A percentile compares a stretch with the other conserved stretches of the same genome.
Conservation (phyloP, 2,329 filamentous ascomycete genomes). For the Botryotinia narcissicola region DNA sequence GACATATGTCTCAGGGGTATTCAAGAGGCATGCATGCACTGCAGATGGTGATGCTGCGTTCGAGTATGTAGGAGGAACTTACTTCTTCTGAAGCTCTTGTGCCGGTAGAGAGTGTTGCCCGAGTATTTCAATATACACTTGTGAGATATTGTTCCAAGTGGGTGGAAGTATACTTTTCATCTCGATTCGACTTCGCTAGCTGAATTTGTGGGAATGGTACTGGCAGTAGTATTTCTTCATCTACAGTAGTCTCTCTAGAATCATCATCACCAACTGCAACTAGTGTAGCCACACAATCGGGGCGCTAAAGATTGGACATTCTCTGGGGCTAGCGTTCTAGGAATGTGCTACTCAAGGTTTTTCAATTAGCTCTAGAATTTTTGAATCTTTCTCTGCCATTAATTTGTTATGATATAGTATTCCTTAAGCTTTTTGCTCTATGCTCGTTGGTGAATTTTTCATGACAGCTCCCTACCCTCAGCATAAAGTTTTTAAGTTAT, state of each 20-base stretch:
- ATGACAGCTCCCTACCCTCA: neutral
- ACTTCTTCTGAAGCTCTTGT: slow-evolving; percentile 30
- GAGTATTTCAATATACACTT: slow-evolving; percentile 21
- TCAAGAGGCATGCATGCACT: slow-evolving; percentile 33
- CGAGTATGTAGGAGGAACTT: slow-evolving; percentile 22
- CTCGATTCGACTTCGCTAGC: neutral
- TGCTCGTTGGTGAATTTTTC: neutral
- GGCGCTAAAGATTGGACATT: neutral
- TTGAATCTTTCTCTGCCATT: neutral
- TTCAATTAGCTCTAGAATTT: neutral
- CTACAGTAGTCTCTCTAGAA: neutral
- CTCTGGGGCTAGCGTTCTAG: neutral
- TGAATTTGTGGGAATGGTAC: neutral
- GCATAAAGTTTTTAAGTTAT: neutral
- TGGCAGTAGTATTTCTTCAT: neutral
- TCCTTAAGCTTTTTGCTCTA: neutral
- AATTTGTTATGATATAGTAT: neutral
- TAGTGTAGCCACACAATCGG: neutral
- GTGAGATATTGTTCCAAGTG: neutral
- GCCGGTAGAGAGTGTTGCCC: slow-evolving; percentile 17
- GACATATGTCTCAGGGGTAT: slow-evolving; percentile 33
- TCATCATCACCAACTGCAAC: neutral
- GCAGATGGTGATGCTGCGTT: slow-evolving; percentile 34
- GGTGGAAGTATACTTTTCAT: slow-evolving; percentile 21
- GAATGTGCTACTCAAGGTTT: neutral